Evolutionary conservation across 192 early-diverging fungal species (phyloP).

Genomic region (Coemansia sp.): DNA sequence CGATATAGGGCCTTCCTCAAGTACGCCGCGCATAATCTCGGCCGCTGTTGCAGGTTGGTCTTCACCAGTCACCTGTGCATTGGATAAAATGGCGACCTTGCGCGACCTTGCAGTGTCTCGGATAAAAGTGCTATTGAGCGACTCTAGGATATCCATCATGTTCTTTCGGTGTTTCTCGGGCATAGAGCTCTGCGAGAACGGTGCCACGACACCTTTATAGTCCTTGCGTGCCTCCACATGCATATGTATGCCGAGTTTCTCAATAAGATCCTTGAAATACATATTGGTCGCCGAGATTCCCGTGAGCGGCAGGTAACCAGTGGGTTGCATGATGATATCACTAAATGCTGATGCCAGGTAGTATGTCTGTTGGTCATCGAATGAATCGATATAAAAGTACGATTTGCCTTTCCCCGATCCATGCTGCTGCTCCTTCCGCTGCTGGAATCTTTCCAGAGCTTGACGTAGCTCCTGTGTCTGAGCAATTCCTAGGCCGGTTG

Average conservation of each 20-base stretch:
- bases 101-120: conserved; percentile 55
- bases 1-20: conserved; percentile 59
- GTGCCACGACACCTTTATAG: conserved; percentile 59
- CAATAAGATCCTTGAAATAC: conserved; percentile 61
- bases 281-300: conserved; percentile 55
- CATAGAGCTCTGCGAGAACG: conserved; percentile 55
- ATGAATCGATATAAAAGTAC: conserved; percentile 66
- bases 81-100: conserved; percentile 8
- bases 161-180: conserved; percentile 61
- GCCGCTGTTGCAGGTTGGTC: background rate
- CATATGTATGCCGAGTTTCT: conserved; percentile 59
- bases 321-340: conserved; percentile 63
- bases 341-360: conserved; percentile 66
- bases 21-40: conserved; percentile 51
- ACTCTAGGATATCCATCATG: conserved; percentile 51
- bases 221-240: conserved; percentile 58
- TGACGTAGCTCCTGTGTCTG: conserved; percentile 65
- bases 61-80: background rate
- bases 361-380: conserved; percentile 65
- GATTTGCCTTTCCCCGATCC: conserved; percentile 51
- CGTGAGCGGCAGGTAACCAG: conserved; percentile 58
- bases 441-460: conserved; percentile 55
- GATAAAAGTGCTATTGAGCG: conserved; percentile 58
- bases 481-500: conserved; percentile 51
- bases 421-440: conserved; percentile 52